phyloP scores from a whole-genome alignment of 257 asterid genomes.

The Solanum chiquidenum region DNA sequence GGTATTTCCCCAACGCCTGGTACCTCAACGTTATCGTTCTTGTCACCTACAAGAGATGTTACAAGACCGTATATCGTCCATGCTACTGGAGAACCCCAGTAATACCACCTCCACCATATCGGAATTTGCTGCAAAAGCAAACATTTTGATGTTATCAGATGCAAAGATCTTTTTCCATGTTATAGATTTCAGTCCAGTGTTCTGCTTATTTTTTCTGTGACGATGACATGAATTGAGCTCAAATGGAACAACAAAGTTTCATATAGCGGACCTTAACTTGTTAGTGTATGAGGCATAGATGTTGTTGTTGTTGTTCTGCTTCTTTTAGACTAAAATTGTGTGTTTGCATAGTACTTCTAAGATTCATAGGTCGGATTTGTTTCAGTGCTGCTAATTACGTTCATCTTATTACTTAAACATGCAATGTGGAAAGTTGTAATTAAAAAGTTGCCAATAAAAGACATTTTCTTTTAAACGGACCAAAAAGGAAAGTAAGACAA shows the following conservation, averaged over 20 bases:
- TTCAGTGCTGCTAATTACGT: neutral
- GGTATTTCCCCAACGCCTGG: constrained; percentile 34
- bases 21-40: constrained; percentile 10
- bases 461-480: neutral
- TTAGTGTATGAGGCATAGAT: neutral
- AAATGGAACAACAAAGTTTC: neutral
- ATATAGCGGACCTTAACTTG: neutral
- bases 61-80: constrained; percentile 82
- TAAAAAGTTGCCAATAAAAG: neutral
- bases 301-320: neutral
- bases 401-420: neutral
- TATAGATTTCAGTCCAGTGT: neutral
- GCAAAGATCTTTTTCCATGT: neutral
- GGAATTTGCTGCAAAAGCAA: constrained; percentile 48
- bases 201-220: neutral
- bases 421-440: neutral
- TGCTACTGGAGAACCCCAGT: constrained; percentile 73
- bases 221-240: neutral
- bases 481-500: neutral
- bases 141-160: neutral
- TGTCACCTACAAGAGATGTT: constrained; percentile 65
- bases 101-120: constrained; percentile 90
- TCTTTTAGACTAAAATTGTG: neutral
- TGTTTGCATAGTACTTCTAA: neutral
- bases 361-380: neutral